Percentiles rank a stretch among this genome's conserved stretches.
phyloP scores from a whole-genome alignment of 2,329 filamentous ascomycete genomes.

The Penicillium sp. region DNA sequence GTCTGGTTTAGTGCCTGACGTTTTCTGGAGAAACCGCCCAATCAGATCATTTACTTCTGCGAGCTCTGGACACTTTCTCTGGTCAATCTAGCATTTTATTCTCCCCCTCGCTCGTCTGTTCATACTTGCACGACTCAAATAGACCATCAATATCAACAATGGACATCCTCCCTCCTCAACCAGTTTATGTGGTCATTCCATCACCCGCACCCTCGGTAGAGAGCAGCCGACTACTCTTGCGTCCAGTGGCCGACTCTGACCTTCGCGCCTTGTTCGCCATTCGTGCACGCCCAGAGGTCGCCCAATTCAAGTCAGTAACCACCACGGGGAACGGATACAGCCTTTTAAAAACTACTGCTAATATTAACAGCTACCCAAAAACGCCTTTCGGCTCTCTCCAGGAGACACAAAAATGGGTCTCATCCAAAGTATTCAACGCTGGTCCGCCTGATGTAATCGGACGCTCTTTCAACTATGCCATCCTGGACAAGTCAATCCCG shows the following conservation, averaged over 20 bases:
- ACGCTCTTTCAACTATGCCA: constrained; percentile 22
- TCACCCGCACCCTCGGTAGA: constrained; percentile 11
- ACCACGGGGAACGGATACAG: too few relatives aligned
- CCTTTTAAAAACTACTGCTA: not conserved
- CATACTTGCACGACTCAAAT: too few relatives aligned
- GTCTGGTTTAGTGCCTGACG: too few relatives aligned
- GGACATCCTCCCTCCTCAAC: constrained; percentile 11
- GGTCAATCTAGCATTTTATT: too few relatives aligned
- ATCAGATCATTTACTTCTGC: too few relatives aligned
- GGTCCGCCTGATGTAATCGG: constrained; percentile 21
- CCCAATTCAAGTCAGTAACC: constrained; percentile 21
- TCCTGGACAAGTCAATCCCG: constrained; percentile 20
- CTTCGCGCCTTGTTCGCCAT: constrained; percentile 22
- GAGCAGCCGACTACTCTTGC: constrained; percentile 22
- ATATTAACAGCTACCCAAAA: constrained; percentile 20
- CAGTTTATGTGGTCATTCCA: constrained; percentile 14
- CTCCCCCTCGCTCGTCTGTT: too few relatives aligned
- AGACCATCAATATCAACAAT: too few relatives aligned
- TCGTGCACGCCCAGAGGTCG: constrained; percentile 25
- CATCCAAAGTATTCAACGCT: constrained; percentile 19
- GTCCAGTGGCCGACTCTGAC: constrained; percentile 22
- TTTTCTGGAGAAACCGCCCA: too few relatives aligned
- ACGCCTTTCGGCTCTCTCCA: constrained; percentile 21
- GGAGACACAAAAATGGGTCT: constrained; percentile 26
- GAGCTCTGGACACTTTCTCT: too few relatives aligned